A percentile compares a stretch with the other conserved stretches of the same genome.
phyloP scores from a whole-genome alignment of 73 alveolate genomes.

The Tetrahymena thermophila region DNA sequence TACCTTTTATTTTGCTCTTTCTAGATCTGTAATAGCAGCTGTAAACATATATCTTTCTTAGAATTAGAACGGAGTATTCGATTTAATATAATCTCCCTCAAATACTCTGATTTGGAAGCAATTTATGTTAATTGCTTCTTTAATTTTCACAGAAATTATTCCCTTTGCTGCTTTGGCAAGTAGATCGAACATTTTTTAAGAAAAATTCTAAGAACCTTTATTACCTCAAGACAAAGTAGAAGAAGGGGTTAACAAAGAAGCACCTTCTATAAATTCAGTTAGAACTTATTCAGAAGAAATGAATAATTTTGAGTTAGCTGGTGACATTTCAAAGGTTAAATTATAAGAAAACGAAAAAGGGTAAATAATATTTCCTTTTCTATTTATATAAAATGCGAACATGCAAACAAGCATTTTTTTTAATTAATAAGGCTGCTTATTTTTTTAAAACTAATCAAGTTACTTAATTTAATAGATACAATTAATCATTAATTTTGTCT shows the following conservation, averaged over 20 bases:
- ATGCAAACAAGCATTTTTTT: too few species aligned
- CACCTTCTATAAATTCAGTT: neutral
- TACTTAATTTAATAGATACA: neutral
- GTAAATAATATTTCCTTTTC: neutral
- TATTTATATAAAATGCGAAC: neutral
- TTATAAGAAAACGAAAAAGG: neutral
- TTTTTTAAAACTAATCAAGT: neutral
- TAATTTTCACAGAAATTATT: neutral
- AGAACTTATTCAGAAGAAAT: neutral
- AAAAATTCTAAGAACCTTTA: neutral
- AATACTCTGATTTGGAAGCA: neutral
- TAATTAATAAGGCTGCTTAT: too few species aligned
- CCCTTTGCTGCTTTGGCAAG: neutral
- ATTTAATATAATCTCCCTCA: neutral
- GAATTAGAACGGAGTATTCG: neutral
- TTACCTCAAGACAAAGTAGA: neutral
- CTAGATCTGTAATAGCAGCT: neutral
- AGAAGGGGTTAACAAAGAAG: neutral
- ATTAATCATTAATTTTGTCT: neutral
- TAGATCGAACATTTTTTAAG: neutral
- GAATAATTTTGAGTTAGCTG: neutral
- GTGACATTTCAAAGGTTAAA: neutral
- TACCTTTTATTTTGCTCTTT: neutral
- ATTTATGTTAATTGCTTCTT: neutral
- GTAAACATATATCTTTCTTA: neutral